Percentiles rank a stretch among this genome's conserved stretches.
phyloP scores from a whole-genome alignment of 2,329 filamentous ascomycete genomes.

The Thyridium curvatum region DNA sequence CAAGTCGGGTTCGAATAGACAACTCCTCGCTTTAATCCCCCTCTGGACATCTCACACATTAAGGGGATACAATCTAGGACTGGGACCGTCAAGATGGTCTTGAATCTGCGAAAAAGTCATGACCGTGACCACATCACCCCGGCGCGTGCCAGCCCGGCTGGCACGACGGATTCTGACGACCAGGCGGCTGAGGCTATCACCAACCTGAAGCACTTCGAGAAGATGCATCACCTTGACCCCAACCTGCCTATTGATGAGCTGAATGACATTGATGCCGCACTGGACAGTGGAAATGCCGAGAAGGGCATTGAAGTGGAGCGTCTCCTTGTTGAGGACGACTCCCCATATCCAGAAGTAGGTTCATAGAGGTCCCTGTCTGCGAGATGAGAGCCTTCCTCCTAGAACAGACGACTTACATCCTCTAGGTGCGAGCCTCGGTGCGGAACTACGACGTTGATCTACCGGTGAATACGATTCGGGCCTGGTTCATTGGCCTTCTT shows the following conservation, averaged over 20 bases:
- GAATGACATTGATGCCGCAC: constrained; percentile 53
- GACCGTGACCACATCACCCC: constrained; percentile 39
- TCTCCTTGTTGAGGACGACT: constrained; percentile 56
- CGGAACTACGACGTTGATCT: constrained; percentile 59
- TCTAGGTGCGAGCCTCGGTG: constrained; percentile 57
- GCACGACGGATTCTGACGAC: constrained; percentile 21
- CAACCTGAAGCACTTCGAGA: constrained; percentile 50
- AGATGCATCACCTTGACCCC: constrained; percentile 56
- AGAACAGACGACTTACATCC: constrained; percentile 9
- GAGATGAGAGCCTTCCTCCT: too few species aligned
- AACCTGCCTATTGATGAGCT: constrained; percentile 58
- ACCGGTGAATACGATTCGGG: constrained; percentile 56
- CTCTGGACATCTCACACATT: too few species aligned
- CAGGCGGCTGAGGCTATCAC: constrained; percentile 34
- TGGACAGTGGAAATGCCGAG: constrained; percentile 47
- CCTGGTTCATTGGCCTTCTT: constrained; percentile 51
- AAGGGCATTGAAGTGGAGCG: constrained; percentile 52
- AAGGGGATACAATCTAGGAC: too few species aligned
- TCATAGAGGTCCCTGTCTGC: too few species aligned
- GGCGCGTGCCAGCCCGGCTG: not conserved
- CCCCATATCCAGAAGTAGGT: constrained; percentile 58
- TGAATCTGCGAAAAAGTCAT: constrained; percentile 33
- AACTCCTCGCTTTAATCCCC: too few species aligned
- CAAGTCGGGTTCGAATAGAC: too few species aligned
- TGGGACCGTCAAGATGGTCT: constrained; percentile 8